Base-by-base conservation (phyloP, 768 basidiomycete species). In the Tylopilus rubrobrunneus region DNA sequence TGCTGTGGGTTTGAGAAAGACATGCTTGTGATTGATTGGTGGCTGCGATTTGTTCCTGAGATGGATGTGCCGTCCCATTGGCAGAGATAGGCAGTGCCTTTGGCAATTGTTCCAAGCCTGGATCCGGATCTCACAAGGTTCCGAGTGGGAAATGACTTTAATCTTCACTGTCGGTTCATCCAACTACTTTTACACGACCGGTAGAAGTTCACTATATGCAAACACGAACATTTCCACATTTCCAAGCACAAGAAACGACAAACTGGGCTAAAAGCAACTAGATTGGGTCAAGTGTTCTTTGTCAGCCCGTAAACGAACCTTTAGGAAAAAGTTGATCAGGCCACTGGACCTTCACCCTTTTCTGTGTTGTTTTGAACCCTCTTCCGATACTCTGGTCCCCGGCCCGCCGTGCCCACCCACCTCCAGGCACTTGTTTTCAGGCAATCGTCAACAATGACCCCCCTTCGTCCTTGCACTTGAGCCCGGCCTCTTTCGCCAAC, bases 401-500 rank as follows among this genome's bases (percentile, higher is more conserved):
- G 63, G 51, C 72, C 64, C 31, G 66, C 53, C 51, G 71, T 72
- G n/a, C 92, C 92, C 29, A 92, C 82, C 93, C 93, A 96, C 53
- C 87, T 75, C 93, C 93, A 96, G n/a, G n/a, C n/a, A n/a, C n/a
- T n/a, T n/a, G n/a, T n/a, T n/a, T n/a, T n/a, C n/a, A n/a, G n/a
- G n/a, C n/a, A n/a, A n/a, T n/a, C n/a, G n/a, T n/a, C n/a, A n/a
- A n/a, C n/a, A n/a, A n/a, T n/a, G n/a, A n/a, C n/a, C n/a, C n/a
- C n/a, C n/a, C n/a, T n/a, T n/a, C n/a, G n/a, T n/a, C n/a, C n/a
- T n/a, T n/a, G n/a, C n/a, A n/a, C n/a, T n/a, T n/a, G n/a, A n/a
- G n/a, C n/a, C n/a, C n/a, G n/a, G n/a, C n/a, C n/a, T n/a, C n/a
- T n/a, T n/a, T n/a, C n/a, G n/a, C n/a, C n/a, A n/a, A n/a, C n/a